These are phyloP conservation scores for Diplocarpon mali DNA, from an alignment of 2,329 filamentous ascomycete species.

Conservation along the genomic window DNA sequence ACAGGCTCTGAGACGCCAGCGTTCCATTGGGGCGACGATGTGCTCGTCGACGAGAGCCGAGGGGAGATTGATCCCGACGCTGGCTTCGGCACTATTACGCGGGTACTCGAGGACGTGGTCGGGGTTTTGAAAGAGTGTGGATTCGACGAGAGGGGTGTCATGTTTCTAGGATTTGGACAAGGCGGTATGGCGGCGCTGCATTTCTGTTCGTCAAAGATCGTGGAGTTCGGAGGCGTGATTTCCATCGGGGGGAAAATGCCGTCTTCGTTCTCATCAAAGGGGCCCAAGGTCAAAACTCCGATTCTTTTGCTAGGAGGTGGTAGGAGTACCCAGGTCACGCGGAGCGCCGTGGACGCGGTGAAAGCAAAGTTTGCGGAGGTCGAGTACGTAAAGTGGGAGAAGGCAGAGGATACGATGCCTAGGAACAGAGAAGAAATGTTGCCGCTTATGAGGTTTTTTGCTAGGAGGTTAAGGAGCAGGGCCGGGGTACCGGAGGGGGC, in stretches of 20 bases:
- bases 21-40: slow-evolving; percentile 51
- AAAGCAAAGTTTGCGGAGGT: slow-evolving; percentile 57
- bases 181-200: slow-evolving; percentile 44
- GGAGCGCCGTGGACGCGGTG: slow-evolving; percentile 50
- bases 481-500: slow-evolving; percentile 41
- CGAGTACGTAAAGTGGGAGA: slow-evolving; percentile 57
- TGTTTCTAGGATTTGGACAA: slow-evolving; percentile 45
- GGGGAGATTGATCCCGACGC: slow-evolving; percentile 43
- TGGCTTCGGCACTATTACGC: slow-evolving; percentile 35
- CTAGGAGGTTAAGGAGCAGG: slow-evolving; percentile 47
- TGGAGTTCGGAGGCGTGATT: slow-evolving; percentile 46
- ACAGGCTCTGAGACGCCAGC: slow-evolving; percentile 21
- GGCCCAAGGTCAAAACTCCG: slow-evolving; percentile 48
- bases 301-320: slow-evolving; percentile 50
- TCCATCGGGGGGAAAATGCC: slow-evolving; percentile 52
- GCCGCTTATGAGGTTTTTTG: slow-evolving; percentile 79
- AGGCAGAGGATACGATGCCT: slow-evolving; percentile 73
- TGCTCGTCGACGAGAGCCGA: slow-evolving; percentile 40
- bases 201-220: slow-evolving; percentile 22
- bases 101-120: slow-evolving; percentile 33
- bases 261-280: slow-evolving; percentile 27
- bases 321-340: slow-evolving; percentile 44
- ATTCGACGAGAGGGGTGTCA: slow-evolving; percentile 37
- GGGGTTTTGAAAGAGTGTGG: slow-evolving; percentile 37
- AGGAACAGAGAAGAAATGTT: slow-evolving; percentile 71